Percentiles rank a stretch among this genome's conserved stretches.
These are phyloP conservation scores for Betula pendula DNA, from an alignment of 306 rosid genomes.

Conservation along the genomic window DNA sequence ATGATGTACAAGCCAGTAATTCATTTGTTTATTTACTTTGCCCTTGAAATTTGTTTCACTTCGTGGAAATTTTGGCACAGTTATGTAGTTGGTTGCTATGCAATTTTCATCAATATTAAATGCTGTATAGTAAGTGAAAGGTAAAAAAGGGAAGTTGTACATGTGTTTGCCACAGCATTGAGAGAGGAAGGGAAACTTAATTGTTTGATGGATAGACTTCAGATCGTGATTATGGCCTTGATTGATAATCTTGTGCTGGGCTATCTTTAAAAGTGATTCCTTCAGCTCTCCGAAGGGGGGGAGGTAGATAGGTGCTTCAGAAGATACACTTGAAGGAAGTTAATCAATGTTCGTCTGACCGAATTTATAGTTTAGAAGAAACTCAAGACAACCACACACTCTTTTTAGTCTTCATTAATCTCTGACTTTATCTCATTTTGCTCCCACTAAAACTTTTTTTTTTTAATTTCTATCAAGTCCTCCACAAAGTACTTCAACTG, in stretches of 20 bases:
- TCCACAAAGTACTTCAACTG: not conserved
- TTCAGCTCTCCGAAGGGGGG: not conserved
- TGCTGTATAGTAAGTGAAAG: not conserved
- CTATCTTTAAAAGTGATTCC: not conserved
- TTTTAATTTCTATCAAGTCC: not conserved
- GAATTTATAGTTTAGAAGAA: not conserved
- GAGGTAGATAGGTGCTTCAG: constrained; percentile 4
- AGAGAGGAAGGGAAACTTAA: not conserved
- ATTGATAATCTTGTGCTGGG: not conserved
- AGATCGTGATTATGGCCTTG: not conserved
- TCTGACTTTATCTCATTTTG: not conserved
- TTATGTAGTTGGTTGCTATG: not conserved
- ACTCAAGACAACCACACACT: not conserved
- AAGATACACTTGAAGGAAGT: not conserved
- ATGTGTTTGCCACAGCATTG: not conserved
- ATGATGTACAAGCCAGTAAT: not conserved
- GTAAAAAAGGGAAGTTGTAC: not conserved
- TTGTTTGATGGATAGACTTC: not conserved
- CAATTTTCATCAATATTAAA: not conserved
- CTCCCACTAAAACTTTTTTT: not conserved
- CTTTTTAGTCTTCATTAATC: not conserved
- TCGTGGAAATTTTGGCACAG: not conserved
- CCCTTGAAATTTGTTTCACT: not conserved
- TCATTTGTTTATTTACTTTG: no score
- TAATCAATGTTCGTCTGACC: not conserved